Evolutionary conservation across 768 basidiomycete species (phyloP).

Genomic region (Hypholoma fasciculare): DNA sequence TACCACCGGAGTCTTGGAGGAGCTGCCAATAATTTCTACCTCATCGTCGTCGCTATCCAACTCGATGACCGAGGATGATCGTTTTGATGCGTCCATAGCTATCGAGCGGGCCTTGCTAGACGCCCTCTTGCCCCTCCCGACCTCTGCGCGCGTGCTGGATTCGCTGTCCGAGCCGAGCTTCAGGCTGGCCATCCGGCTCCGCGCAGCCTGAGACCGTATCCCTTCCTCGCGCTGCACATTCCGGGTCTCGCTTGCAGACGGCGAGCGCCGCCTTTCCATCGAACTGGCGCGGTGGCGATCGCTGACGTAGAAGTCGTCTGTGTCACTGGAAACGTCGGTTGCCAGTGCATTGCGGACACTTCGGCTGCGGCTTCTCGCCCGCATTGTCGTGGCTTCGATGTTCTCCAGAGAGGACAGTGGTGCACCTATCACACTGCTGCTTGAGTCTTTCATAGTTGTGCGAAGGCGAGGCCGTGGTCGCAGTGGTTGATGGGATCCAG

Average conservation of each 20-base stretch:
- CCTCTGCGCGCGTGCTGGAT: not conserved
- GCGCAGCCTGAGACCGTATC: not conserved
- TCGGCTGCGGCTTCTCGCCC: conserved; percentile 13
- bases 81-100: not conserved
- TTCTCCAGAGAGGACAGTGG: conserved; percentile 6
- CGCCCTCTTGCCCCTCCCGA: not conserved
- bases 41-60: not conserved
- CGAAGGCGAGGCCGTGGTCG: conserved; percentile 15
- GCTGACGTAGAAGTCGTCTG: conserved; percentile 9
- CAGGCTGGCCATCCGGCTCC: conserved; percentile 1
- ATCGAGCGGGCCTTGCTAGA: not conserved
- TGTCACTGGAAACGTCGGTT: conserved; percentile 6
- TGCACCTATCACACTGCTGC: conserved; percentile 18
- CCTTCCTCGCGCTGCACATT: not conserved
- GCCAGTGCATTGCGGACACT: conserved; percentile 6
- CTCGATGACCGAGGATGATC: not conserved
- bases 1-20: not conserved
- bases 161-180: conserved; percentile 5
- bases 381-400: not conserved
- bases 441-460: conserved; percentile 23
- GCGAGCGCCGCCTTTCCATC: conserved; percentile 14
- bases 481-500: conserved; percentile 2
- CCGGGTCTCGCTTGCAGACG: conserved; percentile 17
- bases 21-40: not conserved
- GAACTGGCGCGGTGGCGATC: conserved; percentile 9